Evolutionary conservation across 768 basidiomycete species (phyloP), one percentile per base, ranked within the genome.

Genomic region (Mycena crocata): DNA sequence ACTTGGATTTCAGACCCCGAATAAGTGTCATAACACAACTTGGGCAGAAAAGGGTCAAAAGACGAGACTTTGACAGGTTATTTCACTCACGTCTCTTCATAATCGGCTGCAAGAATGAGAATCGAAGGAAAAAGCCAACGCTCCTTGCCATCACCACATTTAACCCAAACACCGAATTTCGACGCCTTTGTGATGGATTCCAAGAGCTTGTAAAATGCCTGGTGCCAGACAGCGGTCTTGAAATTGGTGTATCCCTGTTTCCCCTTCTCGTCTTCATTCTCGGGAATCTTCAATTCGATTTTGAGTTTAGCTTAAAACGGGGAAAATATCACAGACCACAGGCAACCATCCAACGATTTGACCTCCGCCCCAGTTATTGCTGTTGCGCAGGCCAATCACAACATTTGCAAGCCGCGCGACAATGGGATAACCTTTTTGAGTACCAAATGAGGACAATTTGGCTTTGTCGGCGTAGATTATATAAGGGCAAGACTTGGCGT

Each of bases 391-490:
- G 1, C 74, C 59, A 2, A 67, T 62, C 2, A 79, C 78, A 10
- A 84, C 54, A 64, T 80, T 80, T 3, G 71, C 76, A 39, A 75
- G 75, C 7, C 77, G 58, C 3, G 73, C 77, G 46, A 83, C 64
- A 4, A 82, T 78, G 0, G 79, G 82, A 58, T 83, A 79, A 2
- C 74, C 82, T 58, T 82, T 81, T 40, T 69, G 72, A 2, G 75
- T 78, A 0, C 82, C 79, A 71, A 83, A 83, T 3, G 76, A 74
- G 1, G 80, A 83, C 0, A 83, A 64, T n/a, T 76, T 74, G 1
- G 78, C 76, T 52, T 83, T 83, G 68, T 84, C 81, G 6, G 81
- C 79, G 73, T 83, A 84, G 0, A 84, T 46, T 24, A 82, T 79
- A 31, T 80, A 74, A 14, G 68, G 65, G 23, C 81, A 67, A 0